phyloP scores from a whole-genome alignment of 2,329 filamentous ascomycete species.

The Ophiocordyceps camponoti-leonardi region DNA sequence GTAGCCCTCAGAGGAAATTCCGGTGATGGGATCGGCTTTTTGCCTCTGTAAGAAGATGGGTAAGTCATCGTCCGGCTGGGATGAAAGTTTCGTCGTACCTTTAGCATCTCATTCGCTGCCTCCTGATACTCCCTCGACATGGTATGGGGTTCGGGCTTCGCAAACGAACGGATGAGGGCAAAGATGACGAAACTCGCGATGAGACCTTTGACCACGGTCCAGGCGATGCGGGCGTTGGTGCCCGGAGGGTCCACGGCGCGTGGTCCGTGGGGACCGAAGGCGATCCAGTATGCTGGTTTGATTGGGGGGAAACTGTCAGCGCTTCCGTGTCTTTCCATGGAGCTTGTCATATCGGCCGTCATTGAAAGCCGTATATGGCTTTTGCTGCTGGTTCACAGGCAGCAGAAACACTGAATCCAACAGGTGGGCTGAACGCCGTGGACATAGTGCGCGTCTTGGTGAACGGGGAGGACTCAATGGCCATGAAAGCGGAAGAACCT shows the following conservation, averaged over 20 bases:
- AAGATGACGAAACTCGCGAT: constrained; percentile 55
- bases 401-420: no score
- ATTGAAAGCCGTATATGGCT: no score
- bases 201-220: constrained; percentile 55
- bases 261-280: constrained; percentile 91
- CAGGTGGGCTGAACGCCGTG: no score
- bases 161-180: constrained; percentile 51
- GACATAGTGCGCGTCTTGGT: constrained; percentile 16
- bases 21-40: constrained; percentile 74
- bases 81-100: constrained; percentile 32
- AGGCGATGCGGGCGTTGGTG: constrained; percentile 63
- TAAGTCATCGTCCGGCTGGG: background rate
- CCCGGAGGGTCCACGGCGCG: constrained; percentile 69
- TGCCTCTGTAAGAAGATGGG: constrained; percentile 40
- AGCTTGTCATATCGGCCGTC: background rate
- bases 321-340: background rate
- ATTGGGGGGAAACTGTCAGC: background rate
- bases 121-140: constrained; percentile 98
- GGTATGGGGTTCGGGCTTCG: constrained; percentile 57
- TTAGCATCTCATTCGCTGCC: constrained; percentile 83
- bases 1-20: constrained; percentile 66
- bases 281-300: constrained; percentile 89
- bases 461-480: background rate
- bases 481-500: background rate
- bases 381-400: no score